Percentiles rank a stretch among this genome's conserved stretches.
Conservation (phyloP, 1,284 basidiomycete genomes). For the Cryptococcus maquisensis region DNA sequence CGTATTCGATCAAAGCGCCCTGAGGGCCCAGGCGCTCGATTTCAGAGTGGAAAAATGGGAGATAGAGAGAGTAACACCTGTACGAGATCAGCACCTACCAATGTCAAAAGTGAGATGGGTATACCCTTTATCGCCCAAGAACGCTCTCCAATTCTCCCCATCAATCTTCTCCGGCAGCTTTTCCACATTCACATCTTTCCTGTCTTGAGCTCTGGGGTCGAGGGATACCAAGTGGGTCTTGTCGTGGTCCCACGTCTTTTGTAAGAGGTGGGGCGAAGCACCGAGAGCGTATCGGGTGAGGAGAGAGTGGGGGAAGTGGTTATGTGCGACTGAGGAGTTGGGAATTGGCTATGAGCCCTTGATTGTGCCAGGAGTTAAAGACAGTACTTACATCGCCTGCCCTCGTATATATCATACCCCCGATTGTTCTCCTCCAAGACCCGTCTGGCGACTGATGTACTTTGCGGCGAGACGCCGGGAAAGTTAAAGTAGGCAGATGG, state of each 20-base stretch:
- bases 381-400: conserved; percentile 25
- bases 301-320: conserved; percentile 55
- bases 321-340: conserved; percentile 50
- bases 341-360: too few species aligned
- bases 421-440: conserved; percentile 58
- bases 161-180: conserved; percentile 29
- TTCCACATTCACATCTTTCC: conserved; percentile 17
- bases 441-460: conserved; percentile 52
- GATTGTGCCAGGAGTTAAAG: not conserved
- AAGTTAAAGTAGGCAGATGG: conserved; percentile 36
- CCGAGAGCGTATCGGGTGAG: conserved; percentile 64
- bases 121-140: conserved; percentile 57
- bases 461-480: conserved; percentile 55
- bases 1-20: conserved; percentile 55
- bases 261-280: conserved; percentile 54
- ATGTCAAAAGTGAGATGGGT: conserved; percentile 9
- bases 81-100: not conserved
- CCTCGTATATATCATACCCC: conserved; percentile 57
- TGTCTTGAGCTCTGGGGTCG: conserved; percentile 47
- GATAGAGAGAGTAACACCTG: conserved; percentile 57
- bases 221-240: conserved; percentile 52
- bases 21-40: conserved; percentile 51
- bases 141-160: conserved; percentile 55
- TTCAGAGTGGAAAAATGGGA: conserved; percentile 58
- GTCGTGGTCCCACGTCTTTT: conserved; percentile 45